Percentiles rank a stretch among this genome's conserved stretches.
These are phyloP conservation scores for Hyaloscypha bicolor DNA, from an alignment of 495 filamentous ascomycete genomes.

Conservation along the genomic window DNA sequence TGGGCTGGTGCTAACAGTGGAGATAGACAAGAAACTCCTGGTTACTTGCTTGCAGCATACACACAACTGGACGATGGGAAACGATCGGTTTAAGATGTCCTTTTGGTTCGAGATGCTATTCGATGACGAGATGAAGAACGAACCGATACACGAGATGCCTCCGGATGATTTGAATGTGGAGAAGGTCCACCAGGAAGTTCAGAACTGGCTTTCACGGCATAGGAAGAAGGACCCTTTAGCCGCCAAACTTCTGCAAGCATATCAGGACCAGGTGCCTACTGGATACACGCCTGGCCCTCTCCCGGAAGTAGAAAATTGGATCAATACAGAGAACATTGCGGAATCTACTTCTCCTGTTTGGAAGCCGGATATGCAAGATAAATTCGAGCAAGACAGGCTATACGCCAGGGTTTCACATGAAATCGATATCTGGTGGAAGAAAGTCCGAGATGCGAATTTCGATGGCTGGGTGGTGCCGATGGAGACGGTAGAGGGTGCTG, in stretches of 20 bases:
- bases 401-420: slow-evolving; percentile 59
- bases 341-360: slow-evolving; percentile 31
- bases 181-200: slow-evolving; percentile 33
- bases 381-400: slow-evolving; percentile 51
- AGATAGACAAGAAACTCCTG: slow-evolving; percentile 78
- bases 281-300: slow-evolving; percentile 29
- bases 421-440: slow-evolving; percentile 59
- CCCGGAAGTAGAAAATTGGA: slow-evolving; percentile 14
- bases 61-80: slow-evolving; percentile 89
- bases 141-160: slow-evolving; percentile 32
- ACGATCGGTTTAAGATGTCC: slow-evolving; percentile 87
- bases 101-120: slow-evolving; percentile 86
- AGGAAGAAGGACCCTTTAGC: slow-evolving; percentile 25
- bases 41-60: slow-evolving; percentile 88
- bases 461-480: slow-evolving; percentile 54
- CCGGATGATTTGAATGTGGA: slow-evolving; percentile 34
- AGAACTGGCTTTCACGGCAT: slow-evolving; percentile 33
- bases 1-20: slow-evolving; percentile 13
- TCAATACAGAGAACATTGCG: slow-evolving; percentile 11
- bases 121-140: slow-evolving; percentile 53
- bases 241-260: slow-evolving; percentile 25
- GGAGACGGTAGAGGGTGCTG: slow-evolving; percentile 53
- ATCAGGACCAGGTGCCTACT: slow-evolving; percentile 23
- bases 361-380: slow-evolving; percentile 34
- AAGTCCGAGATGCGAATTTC: slow-evolving; percentile 53